Evolutionary conservation across 2,329 filamentous ascomycete genomes (phyloP).

Genomic region (Magnaporthiopsis incrustans): DNA sequence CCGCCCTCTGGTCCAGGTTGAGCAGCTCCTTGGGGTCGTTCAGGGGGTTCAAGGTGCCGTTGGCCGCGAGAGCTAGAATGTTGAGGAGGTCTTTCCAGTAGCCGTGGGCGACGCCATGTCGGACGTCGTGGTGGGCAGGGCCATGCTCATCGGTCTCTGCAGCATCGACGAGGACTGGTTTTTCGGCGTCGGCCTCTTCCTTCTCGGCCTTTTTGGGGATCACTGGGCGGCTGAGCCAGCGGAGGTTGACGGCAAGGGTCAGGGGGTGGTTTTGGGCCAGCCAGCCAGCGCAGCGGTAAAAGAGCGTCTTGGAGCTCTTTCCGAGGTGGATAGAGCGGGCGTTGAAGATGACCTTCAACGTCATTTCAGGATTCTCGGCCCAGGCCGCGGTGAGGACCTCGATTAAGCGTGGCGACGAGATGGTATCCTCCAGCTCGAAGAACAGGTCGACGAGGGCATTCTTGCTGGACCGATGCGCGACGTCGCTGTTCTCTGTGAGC

Average conservation of each 20-base stretch:
- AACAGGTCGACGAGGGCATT: constrained; percentile 46
- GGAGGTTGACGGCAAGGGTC: constrained; percentile 44
- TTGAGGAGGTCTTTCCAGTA: constrained; percentile 58
- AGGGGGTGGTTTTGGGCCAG: constrained; percentile 44
- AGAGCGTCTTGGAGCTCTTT: constrained; percentile 40
- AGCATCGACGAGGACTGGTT: constrained; percentile 26
- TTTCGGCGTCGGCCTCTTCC: constrained; percentile 21
- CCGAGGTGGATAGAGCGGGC: constrained; percentile 53
- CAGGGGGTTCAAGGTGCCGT: constrained; percentile 34
- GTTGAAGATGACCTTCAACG: constrained; percentile 54
- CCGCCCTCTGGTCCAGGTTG: constrained; percentile 24
- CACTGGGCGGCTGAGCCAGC: constrained; percentile 46
- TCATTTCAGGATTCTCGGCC: constrained; percentile 36
- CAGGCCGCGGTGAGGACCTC: constrained; percentile 40
- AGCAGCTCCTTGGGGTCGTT: constrained; percentile 31
- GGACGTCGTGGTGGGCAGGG: constrained; percentile 29
- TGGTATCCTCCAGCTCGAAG: constrained; percentile 36
- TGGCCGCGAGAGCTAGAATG: constrained; percentile 42
- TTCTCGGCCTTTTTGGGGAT: constrained; percentile 44
- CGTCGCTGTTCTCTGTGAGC: constrained; percentile 43
- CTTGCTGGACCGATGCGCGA: constrained; percentile 38
- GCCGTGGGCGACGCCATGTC: constrained; percentile 44
- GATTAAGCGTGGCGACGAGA: constrained; percentile 27
- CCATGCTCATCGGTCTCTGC: constrained; percentile 28
- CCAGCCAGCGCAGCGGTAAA: constrained; percentile 50